phyloP scores from a whole-genome alignment of 331 rosid genomes.

The Arachis monticola region DNA sequence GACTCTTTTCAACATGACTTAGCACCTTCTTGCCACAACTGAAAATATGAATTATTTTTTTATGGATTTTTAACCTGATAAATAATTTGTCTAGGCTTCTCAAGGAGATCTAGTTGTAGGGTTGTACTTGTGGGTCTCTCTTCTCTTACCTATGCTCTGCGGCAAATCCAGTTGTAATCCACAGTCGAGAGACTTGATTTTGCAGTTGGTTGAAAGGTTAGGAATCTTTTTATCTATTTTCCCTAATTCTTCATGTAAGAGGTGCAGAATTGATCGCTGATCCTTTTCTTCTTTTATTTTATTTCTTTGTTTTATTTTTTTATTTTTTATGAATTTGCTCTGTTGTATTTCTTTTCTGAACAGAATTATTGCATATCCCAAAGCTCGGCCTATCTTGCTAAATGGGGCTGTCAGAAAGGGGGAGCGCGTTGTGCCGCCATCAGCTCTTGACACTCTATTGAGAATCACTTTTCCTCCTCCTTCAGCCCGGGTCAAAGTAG shows the following conservation, averaged over 20 bases:
- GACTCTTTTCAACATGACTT: slow-evolving; percentile 25
- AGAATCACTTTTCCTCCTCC: slow-evolving; percentile 61
- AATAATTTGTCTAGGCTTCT: slow-evolving; percentile 53
- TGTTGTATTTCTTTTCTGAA: slow-evolving; percentile 6
- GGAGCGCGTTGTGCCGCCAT: slow-evolving; percentile 72
- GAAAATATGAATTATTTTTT: not conserved
- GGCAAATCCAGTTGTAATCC: slow-evolving; percentile 63
- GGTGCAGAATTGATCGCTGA: not conserved
- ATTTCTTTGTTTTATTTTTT: not conserved
- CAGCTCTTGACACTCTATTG: slow-evolving; percentile 60
- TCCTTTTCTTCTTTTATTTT: slow-evolving; percentile 1
- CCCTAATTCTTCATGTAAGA: slow-evolving; percentile 12
- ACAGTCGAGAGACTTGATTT: slow-evolving; percentile 65
- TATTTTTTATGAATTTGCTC: slow-evolving; percentile 8
- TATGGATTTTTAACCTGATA: slow-evolving; percentile 24
- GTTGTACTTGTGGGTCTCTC: slow-evolving; percentile 62
- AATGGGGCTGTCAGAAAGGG: slow-evolving; percentile 77
- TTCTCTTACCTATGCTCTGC: slow-evolving; percentile 68
- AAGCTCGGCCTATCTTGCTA: slow-evolving; percentile 62
- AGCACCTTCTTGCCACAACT: not conserved
- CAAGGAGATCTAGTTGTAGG: slow-evolving; percentile 65
- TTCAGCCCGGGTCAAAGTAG: slow-evolving; percentile 65
- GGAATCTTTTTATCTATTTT: slow-evolving; percentile 28
- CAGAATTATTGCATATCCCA: slow-evolving; percentile 63
- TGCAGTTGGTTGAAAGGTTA: slow-evolving; percentile 71